Evolutionary conservation across 1,139 yeast species (phyloP).

Genomic region (Wickerhamiella pararugosa): DNA sequence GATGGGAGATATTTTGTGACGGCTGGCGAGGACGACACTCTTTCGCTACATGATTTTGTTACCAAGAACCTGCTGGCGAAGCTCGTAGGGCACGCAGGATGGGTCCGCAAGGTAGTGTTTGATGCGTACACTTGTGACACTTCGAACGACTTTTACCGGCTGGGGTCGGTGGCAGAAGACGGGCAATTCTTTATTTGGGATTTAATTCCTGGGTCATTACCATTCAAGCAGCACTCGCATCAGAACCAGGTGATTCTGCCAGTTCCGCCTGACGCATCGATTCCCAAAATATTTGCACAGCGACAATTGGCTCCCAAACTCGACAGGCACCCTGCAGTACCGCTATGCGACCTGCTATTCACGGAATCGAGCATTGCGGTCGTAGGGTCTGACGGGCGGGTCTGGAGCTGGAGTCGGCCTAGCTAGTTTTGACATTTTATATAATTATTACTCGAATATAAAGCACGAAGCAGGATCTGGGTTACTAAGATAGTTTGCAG

Average conservation of each 20-base stretch:
- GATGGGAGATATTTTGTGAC: slow-evolving; percentile 46
- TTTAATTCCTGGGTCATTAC: slow-evolving; percentile 47
- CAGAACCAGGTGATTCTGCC: slow-evolving; percentile 5
- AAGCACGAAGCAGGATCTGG: not conserved
- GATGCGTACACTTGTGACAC: slow-evolving; percentile 27
- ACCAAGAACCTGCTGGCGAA: slow-evolving; percentile 24
- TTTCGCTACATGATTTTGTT: slow-evolving; percentile 20
- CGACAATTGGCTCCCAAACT: slow-evolving; percentile 17
- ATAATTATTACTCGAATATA: not conserved
- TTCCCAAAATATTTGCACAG: slow-evolving; percentile 20
- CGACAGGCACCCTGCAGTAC: slow-evolving; percentile 18
- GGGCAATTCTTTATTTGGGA: slow-evolving; percentile 60
- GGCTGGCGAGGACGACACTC: slow-evolving; percentile 35
- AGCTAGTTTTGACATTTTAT: slow-evolving; percentile 22
- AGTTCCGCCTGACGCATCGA: slow-evolving; percentile 4
- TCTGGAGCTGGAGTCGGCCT: slow-evolving; percentile 28
- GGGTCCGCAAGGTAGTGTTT: slow-evolving; percentile 38
- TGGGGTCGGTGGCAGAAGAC: slow-evolving; percentile 59
- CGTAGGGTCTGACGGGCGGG: slow-evolving; percentile 21
- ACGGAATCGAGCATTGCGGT: slow-evolving; percentile 16
- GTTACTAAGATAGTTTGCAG: not conserved
- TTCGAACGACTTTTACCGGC: slow-evolving; percentile 28
- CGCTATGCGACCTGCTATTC: slow-evolving; percentile 20
- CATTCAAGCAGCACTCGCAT: slow-evolving; percentile 17
- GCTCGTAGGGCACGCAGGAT: slow-evolving; percentile 54